Base-by-base conservation (phyloP, 768 basidiomycete genomes). In the Sistotremastrum suecicum region DNA sequence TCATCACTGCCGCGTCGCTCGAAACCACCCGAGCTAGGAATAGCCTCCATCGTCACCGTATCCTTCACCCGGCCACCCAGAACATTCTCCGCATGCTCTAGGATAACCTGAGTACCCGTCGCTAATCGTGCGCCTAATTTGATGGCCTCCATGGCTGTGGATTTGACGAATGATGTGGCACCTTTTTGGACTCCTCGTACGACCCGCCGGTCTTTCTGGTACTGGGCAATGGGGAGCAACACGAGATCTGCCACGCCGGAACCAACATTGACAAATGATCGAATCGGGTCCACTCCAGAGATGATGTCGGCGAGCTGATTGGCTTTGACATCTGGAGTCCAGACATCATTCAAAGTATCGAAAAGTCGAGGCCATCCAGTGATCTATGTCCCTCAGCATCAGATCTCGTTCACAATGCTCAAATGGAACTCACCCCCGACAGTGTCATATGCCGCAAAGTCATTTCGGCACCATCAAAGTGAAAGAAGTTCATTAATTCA, bases 401-500 rank as follows among this genome's bases (percentile, higher is more conserved):
- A 20, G 20, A 20, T 20, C 20, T 20, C 20, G 20, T 20, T 20
- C 20, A 20, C 20, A 20, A 20, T 1, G 20, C 20, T 20, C 20
- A 20, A 20, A 20, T 20, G 20, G 38, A 9, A 70, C 88, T 57
- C 60, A 97, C 92, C 32, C 95, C 95, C 49, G 82, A 77, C 33
- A 98, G 60, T 11, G 87, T 89, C 51, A 98, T 82, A 56, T 95
- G 91, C 47, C 95, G 72, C 44, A 99, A 62, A 0, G 91, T 95
- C 90, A 99, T 98, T 62, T 97, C 95, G 3, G 94, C 86, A 0
- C 89, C 92, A 54, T 98, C 95, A 53, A 98, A 99, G 63, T 98
- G 92, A 80, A 99, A 99, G 62, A 99, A 98, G 59, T 99, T 99
- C 94, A 99, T 98, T 40, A 99, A 64, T 58, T 99, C 95, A 49